Conservation (phyloP, 768 basidiomycete species). For the Strobilomyces confusus region DNA sequence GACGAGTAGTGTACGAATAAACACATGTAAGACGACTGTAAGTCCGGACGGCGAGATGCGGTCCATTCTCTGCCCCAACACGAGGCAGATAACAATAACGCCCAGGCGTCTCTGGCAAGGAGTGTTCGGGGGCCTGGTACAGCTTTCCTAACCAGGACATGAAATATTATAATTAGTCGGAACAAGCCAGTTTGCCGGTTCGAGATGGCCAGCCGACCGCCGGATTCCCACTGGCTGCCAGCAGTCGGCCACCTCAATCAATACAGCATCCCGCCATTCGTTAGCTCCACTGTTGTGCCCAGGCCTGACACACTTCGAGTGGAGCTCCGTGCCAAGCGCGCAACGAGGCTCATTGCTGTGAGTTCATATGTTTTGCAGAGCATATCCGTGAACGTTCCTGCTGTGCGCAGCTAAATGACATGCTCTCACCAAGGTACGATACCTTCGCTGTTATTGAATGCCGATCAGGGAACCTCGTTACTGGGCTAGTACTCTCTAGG, state of each 20-base stretch:
- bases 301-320: conserved; percentile 1
- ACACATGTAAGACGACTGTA: background rate
- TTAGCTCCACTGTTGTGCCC: no score
- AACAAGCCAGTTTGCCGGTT: background rate
- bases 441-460: background rate
- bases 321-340: background rate
- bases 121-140: conserved; percentile 21
- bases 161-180: background rate
- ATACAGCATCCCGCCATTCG: conserved; percentile 19
- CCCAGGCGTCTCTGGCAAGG: conserved; percentile 25
- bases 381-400: background rate
- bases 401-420: conserved; percentile 4
- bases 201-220: background rate
- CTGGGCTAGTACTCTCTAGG: conserved; percentile 10
- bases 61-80: conserved; percentile 6
- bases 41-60: no score
- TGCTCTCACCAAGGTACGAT: background rate
- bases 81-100: conserved; percentile 25
- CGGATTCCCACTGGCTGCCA: conserved; percentile 1
- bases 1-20: no score
- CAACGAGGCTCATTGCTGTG: conserved; percentile 12
- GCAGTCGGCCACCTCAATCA: conserved; percentile 5
- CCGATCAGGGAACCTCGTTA: conserved; percentile 4
- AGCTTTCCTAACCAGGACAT: conserved; percentile 12
- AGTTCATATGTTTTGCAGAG: background rate